These are phyloP conservation scores for Xylariaceae sp. DNA, from an alignment of 2,329 filamentous ascomycete genomes.

Conservation along the genomic window DNA sequence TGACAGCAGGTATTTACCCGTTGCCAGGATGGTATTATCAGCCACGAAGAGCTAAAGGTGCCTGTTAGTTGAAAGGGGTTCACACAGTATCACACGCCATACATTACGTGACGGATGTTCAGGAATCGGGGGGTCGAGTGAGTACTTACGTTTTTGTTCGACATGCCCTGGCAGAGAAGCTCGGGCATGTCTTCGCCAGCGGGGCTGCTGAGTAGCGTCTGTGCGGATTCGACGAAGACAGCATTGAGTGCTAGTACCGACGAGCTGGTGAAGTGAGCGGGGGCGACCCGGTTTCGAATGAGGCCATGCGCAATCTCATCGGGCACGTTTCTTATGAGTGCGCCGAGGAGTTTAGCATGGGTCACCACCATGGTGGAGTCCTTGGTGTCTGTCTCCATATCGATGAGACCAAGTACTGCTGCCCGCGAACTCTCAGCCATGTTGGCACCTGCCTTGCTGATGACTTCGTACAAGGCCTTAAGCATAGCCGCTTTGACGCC, in stretches of 20 bases:
- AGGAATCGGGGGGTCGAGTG: not conserved
- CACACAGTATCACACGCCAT: not conserved
- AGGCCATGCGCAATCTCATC: slow-evolving; percentile 57
- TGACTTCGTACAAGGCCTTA: slow-evolving; percentile 91
- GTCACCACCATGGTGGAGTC: slow-evolving; percentile 80
- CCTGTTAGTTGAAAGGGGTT: slow-evolving; percentile 7
- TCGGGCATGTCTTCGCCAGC: slow-evolving; percentile 69
- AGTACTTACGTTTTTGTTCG: slow-evolving; percentile 63
- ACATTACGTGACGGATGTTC: not conserved
- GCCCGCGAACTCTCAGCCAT: slow-evolving; percentile 89
- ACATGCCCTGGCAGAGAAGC: slow-evolving; percentile 75
- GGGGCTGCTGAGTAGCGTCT: slow-evolving; percentile 58
- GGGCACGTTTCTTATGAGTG: slow-evolving; percentile 80
- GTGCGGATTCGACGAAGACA: slow-evolving; percentile 73
- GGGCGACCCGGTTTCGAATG: slow-evolving; percentile 71
- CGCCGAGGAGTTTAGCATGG: slow-evolving; percentile 83
- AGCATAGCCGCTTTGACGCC: slow-evolving; percentile 95
- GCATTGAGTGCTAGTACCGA: slow-evolving; percentile 87
- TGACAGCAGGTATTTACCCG: slow-evolving; percentile 81
- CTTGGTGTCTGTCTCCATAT: slow-evolving; percentile 70
- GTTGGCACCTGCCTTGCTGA: slow-evolving; percentile 87
- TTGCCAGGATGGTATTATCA: slow-evolving; percentile 82
- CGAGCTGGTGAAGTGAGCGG: slow-evolving; percentile 66
- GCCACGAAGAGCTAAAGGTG: slow-evolving; percentile 65
- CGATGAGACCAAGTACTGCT: slow-evolving; percentile 83